Base-by-base conservation (phyloP, 768 basidiomycete species). In the Rhizopogon vulgaris region DNA sequence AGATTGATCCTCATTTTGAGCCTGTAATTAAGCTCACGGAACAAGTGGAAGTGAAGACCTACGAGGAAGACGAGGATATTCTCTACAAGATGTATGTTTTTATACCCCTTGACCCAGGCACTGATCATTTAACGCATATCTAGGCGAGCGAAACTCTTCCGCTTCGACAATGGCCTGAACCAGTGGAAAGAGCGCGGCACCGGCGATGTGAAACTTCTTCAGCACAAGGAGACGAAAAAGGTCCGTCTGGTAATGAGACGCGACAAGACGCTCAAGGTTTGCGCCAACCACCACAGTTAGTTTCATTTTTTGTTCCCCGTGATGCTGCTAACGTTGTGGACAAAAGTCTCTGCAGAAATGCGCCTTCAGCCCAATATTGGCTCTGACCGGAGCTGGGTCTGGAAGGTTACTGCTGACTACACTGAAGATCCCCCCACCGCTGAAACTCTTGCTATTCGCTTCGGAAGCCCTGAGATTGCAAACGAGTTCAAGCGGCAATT, bases 101-200 rank as follows among this genome's bases (percentile, higher is more conserved):
- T 63, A 60, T 58, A 8, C 11, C 15, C 22, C 39, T 5, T 10
- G 47, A 43, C 46, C 53, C 36, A 47, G 30, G 48, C 48, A 45
- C 56, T 57, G 46, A 63, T 69, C 46, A 64, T 57, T 56, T 58
- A 53, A 48, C 56, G 27, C 48, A 51, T 46, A 36, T 53, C 30
- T 65, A 98, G 95, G 89, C 90, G 95, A 62, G 87, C 96, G 62
- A 98, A 98, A 76, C 82, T 99, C 55, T 99, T 98, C 82, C 84
- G 96, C 66, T 99, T 98, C 73, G 87, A 87, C 60, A 67, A 79
- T 54, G 69, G 64, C 32, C 75, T 82, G 46, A 75, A 82, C 48
- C 95, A 98, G 73, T 99, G 96, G 96, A 99, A 99, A 70, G 96
- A 99, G 74, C 76, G 96, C 32, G 95, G 95, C 38, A 98, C 94